Evolutionary conservation across 352 stramenopile genomes (phyloP).

Genomic region (Blastocystis sp.): DNA sequence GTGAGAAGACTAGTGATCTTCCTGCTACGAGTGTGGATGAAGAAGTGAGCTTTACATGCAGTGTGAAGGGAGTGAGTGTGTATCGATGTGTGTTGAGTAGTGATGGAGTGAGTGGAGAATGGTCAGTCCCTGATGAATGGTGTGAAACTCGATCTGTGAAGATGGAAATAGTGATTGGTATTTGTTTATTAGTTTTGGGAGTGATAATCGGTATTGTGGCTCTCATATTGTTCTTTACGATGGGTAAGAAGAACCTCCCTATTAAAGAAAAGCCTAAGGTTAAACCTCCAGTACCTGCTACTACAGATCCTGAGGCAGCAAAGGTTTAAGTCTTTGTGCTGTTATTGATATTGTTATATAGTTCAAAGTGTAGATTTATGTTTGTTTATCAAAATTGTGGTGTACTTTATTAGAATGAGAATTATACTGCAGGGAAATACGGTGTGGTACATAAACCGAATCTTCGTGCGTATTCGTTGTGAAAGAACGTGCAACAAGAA

Average conservation of each 20-base stretch:
- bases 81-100: background rate
- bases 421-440: too few species aligned
- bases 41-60: background rate
- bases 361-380: too few species aligned
- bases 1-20: background rate
- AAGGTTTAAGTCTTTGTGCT: too few species aligned
- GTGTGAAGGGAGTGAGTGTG: slow-evolving; percentile 3
- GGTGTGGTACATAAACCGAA: too few species aligned
- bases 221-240: background rate
- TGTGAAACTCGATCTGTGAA: background rate
- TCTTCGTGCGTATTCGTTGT: too few species aligned
- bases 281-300: too few species aligned
- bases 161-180: background rate
- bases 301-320: too few species aligned
- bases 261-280: background rate
- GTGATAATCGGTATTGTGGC: slow-evolving; percentile 27
- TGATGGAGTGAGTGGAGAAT: background rate
- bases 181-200: background rate
- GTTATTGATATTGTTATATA: too few species aligned
- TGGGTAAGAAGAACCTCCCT: slow-evolving; percentile 32
- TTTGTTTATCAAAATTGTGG: too few species aligned
- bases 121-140: background rate
- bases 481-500: too few species aligned
- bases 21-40: background rate
- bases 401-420: too few species aligned